Evolutionary conservation across 176 grass and related monocot genomes (phyloP).

Genomic region (Hordeum vulgare): MorexV3_pseudomolecules_assembly NC_058522.1:558099993-558100492

Average conservation of each 20-base stretch:
- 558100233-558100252: not conserved
- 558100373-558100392: not conserved
- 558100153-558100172: not conserved
- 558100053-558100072: not conserved
- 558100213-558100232: not conserved
- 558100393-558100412: not conserved
- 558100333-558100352: not conserved
- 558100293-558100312: not conserved
- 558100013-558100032: not conserved
- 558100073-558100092: not conserved
- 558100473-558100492: not conserved
- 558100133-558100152: not conserved
- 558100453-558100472: not conserved
- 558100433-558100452: not conserved
- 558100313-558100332: not conserved
- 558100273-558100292: not conserved
- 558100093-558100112: not conserved
- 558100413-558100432: not conserved
- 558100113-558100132: not conserved
- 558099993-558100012: not conserved
- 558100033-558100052: not conserved
- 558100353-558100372: not conserved
- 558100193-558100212: not conserved
- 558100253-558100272: not conserved
- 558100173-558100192: not conserved